These are phyloP conservation scores for Wallacemonas sp. DNA, from an alignment of 208 protist genomes.

Conservation along the genomic window DNA sequence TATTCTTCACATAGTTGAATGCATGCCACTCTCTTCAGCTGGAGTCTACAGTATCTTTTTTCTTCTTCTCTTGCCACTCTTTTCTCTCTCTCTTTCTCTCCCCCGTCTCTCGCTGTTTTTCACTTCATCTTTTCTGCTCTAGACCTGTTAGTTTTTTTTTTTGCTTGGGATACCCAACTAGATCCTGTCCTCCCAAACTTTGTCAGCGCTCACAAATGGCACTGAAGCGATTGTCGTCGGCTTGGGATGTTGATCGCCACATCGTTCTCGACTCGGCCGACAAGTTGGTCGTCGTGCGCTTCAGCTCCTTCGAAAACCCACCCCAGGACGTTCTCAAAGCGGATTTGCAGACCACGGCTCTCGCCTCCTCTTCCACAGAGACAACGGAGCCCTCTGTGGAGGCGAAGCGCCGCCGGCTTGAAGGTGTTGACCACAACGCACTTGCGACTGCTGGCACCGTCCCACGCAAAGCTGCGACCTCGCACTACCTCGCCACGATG, in stretches of 20 bases:
- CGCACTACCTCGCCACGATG: conserved; percentile 62
- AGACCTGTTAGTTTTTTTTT: conserved; percentile 11
- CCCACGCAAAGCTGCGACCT: not conserved
- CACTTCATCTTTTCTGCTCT: conserved; percentile 3
- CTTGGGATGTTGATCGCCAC: conserved; percentile 86
- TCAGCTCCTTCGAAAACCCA: conserved; percentile 60
- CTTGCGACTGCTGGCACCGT: not conserved
- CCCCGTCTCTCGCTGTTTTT: not conserved
- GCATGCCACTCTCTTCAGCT: not conserved
- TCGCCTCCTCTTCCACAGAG: not conserved
- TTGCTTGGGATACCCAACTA: no score
- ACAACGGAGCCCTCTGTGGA: not conserved
- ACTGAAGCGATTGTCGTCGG: conserved; percentile 52
- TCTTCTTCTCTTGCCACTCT: not conserved
- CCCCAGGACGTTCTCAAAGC: conserved; percentile 71
- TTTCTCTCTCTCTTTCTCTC: not conserved
- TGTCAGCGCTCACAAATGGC: no score
- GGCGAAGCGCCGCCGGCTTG: conserved; percentile 23
- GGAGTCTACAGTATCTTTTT: not conserved
- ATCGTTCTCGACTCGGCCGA: conserved; percentile 84
- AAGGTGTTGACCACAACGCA: not conserved
- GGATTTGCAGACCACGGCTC: conserved; percentile 64
- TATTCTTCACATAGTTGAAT: no score
- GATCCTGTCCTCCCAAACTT: no score
- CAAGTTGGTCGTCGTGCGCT: conserved; percentile 77